Base-by-base conservation (phyloP, 2,329 filamentous ascomycete genomes). In the Furcasterigmium furcatum region DNA sequence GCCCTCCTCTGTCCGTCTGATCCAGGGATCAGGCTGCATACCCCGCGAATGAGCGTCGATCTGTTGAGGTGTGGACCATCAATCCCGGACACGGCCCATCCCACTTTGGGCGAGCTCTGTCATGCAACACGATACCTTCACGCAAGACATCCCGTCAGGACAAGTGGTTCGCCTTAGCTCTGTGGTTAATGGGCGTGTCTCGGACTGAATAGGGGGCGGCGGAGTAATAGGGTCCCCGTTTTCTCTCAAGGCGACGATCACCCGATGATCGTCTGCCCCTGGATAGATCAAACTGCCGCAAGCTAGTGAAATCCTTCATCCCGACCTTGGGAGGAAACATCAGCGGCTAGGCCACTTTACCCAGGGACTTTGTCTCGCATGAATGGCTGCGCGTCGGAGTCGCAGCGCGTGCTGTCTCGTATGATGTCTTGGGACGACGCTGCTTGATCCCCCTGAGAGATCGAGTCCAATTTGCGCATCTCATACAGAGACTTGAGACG, bases 41-140 rank as follows among this genome's bases (percentile, higher is more conserved):
- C 40, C 40, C 40, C 40, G 29, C 40, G 40, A 42, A 42, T 42
- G 27, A 42, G 40, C 29, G 40, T 34, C 40, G 40, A 42, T 42
- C 40, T 20, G 29, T 27, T 18, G 7, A 18, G 19, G 24, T 42
- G 27, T 22, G 27, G 29, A 16, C 29, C 40, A 42, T 42, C 29
- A 42, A 42, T 32, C 40, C 40, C 40, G 40, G 40, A 42, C 40
- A 42, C 40, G 40, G 13, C 24, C 9, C 40, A 16, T 41, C 20
- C 40, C 40, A 25, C 19, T 32, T 34, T 34, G 27, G 40, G 40
- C 19, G 16, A 12, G 13, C 24, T 34, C 40, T 42, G 18, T 42
- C 29, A 42, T 42, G 40, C 40, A 27, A 13, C 29, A 9, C 29
- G 9, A 21, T 25, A 9, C 38, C 38, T 7, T 27, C 12, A 19